phyloP scores from a whole-genome alignment of 768 basidiomycete species.

The Lactarius indigo region DNA sequence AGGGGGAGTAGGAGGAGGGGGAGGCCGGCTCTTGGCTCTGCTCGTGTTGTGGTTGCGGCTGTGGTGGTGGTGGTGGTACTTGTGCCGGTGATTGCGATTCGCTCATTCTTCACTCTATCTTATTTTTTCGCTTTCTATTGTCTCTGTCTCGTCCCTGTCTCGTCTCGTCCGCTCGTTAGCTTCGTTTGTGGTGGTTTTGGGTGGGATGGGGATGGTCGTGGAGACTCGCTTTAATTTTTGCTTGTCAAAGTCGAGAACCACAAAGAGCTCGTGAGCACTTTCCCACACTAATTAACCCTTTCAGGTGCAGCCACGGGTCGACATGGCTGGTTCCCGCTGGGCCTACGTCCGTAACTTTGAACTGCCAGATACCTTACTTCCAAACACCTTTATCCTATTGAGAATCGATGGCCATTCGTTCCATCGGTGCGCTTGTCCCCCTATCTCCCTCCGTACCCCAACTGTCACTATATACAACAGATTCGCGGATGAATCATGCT shows the following conservation, averaged over 20 bases:
- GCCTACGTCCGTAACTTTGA: conserved; percentile 90
- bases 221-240: background rate
- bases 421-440: conserved; percentile 59
- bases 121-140: background rate
- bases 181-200: background rate
- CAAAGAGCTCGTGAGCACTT: conserved; percentile 5
- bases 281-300: conserved; percentile 16
- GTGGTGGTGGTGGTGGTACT: background rate
- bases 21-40: conserved; percentile 19
- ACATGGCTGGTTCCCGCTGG: conserved; percentile 91
- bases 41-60: background rate
- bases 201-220: background rate
- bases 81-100: conserved; percentile 1
- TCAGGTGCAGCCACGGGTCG: background rate
- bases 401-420: conserved; percentile 93
- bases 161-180: background rate
- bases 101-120: conserved; percentile 1
- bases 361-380: conserved; percentile 80
- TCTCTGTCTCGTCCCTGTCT: background rate
- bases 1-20: conserved; percentile 19
- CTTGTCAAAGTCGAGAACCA: conserved; percentile 1
- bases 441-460: background rate
- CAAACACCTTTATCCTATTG: conserved; percentile 77
- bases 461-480: conserved; percentile 39
- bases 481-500: conserved; percentile 75